phyloP scores from a whole-genome alignment of 2,329 filamentous ascomycete genomes.

The Xylaria sp. region DNA sequence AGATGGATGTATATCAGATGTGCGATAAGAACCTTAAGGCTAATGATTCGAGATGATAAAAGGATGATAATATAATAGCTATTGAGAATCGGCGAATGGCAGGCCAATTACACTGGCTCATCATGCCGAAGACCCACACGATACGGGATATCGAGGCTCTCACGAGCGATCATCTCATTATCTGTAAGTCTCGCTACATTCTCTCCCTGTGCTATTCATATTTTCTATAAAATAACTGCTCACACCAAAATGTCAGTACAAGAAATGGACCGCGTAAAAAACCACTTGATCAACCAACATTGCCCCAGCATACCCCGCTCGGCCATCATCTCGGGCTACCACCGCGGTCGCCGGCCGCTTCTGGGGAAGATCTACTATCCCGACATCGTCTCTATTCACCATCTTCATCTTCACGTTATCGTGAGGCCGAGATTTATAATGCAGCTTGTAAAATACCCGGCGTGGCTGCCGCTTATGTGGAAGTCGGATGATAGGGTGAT shows the following conservation, averaged over 20 bases:
- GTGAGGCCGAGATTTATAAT: constrained; percentile 30
- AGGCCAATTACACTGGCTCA: constrained; percentile 28
- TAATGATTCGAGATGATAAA: not conserved
- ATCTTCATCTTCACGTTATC: constrained; percentile 41
- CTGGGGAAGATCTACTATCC: constrained; percentile 34
- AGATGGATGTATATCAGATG: not conserved
- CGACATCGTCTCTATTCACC: constrained; percentile 40
- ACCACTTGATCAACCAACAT: constrained; percentile 9
- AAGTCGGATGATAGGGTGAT: constrained; percentile 36
- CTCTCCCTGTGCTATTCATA: too few species aligned
- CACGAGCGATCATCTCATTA: not conserved
- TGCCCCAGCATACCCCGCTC: not conserved
- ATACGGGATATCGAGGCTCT: constrained; percentile 30
- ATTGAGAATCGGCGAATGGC: constrained; percentile 13
- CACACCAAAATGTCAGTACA: constrained; percentile 4
- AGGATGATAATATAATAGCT: constrained; percentile 12
- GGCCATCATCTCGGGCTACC: constrained; percentile 31
- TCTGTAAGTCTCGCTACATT: not conserved
- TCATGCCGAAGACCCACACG: constrained; percentile 22
- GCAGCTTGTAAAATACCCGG: constrained; percentile 38
- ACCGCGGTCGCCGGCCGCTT: constrained; percentile 38
- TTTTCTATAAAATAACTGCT: too few species aligned
- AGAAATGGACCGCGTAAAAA: constrained; percentile 22
- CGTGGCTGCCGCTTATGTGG: constrained; percentile 41
- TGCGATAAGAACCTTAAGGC: not conserved